A percentile compares a stretch with the other conserved stretches of the same genome.
phyloP scores from a whole-genome alignment of 83 land plant species.

The Picea mariana region DNA sequence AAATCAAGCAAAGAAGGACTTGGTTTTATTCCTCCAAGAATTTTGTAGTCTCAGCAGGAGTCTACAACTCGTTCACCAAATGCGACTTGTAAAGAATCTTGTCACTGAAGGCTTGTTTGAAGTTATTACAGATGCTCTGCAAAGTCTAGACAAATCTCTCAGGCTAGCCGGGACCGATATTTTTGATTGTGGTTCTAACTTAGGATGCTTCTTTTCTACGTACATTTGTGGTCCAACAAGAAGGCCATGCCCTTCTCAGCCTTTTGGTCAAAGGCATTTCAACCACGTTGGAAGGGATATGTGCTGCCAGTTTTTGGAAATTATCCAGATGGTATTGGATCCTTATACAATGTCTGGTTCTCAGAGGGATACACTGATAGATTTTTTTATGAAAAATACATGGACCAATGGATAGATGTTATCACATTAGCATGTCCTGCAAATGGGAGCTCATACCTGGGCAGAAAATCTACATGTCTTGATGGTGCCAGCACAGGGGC shows the following conservation, averaged over 20 bases:
- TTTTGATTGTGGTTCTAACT: slow-evolving; percentile 72
- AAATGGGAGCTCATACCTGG: slow-evolving; percentile 19
- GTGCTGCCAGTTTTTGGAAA: slow-evolving; percentile 91
- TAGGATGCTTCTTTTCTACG: slow-evolving; percentile 75
- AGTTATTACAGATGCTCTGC: slow-evolving; percentile 61
- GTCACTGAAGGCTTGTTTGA: slow-evolving; percentile 87
- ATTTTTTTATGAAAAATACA: slow-evolving; percentile 90
- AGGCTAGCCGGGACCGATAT: slow-evolving; percentile 89
- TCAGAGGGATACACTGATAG: slow-evolving; percentile 75
- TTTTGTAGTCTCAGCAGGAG: no score
- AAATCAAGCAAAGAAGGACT: not conserved
- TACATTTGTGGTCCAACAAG: slow-evolving; percentile 64
- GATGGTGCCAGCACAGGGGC: slow-evolving; percentile 25
- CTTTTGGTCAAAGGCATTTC: slow-evolving; percentile 85
- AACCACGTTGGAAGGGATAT: slow-evolving; percentile 81
- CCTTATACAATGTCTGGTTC: slow-evolving; percentile 62
- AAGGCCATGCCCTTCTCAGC: slow-evolving; percentile 62
- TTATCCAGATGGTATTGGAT: slow-evolving; percentile 85
- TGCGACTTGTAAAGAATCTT: slow-evolving; percentile 68
- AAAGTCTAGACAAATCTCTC: slow-evolving; percentile 72
- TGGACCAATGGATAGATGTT: slow-evolving; percentile 77
- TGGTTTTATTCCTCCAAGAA: no score
- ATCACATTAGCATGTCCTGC: slow-evolving; percentile 62
- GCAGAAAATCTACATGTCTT: slow-evolving; percentile 16
- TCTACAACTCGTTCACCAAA: no score